Percentiles rank a stretch among this genome's conserved stretches.
phyloP scores from a whole-genome alignment of 2,329 filamentous ascomycete genomes.

The Dissoconium aciculare region DNA sequence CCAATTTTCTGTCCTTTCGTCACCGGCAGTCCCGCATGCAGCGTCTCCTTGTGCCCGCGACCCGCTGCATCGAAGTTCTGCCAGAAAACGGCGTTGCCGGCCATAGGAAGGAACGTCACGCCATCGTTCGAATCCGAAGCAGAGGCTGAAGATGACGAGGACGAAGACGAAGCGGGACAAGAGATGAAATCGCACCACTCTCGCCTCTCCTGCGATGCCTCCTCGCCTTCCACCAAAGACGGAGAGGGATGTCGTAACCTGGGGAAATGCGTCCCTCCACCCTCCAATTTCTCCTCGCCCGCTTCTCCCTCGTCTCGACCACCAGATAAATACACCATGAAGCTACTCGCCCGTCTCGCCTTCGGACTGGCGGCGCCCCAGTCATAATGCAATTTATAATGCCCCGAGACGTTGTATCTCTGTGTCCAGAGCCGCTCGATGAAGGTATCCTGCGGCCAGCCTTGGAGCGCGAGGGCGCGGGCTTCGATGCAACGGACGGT shows the following conservation, averaged over 20 bases:
- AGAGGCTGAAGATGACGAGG: too few species aligned
- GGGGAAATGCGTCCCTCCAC: constrained; percentile 48
- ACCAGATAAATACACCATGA: constrained; percentile 44
- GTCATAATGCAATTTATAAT: constrained; percentile 47
- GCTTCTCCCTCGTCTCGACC: background rate
- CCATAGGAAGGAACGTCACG: constrained; percentile 43
- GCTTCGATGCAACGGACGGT: constrained; percentile 44
- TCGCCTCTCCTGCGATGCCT: background rate
- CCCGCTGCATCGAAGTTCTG: constrained; percentile 41
- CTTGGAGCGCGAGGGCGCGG: constrained; percentile 44
- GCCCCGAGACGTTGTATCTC: constrained; percentile 41
- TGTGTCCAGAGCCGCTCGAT: constrained; percentile 48
- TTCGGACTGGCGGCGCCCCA: constrained; percentile 30
- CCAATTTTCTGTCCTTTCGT: constrained; percentile 42
- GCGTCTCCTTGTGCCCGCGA: constrained; percentile 42
- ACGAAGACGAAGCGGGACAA: constrained; percentile 29
- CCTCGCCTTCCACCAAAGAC: constrained; percentile 4
- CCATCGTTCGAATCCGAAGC: constrained; percentile 26
- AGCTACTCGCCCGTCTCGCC: constrained; percentile 36
- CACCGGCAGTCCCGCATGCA: constrained; percentile 47
- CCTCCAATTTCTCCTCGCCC: constrained; percentile 33
- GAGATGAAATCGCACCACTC: constrained; percentile 46
- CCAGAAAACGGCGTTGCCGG: constrained; percentile 48
- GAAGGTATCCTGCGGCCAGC: constrained; percentile 43
- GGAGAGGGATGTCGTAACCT: constrained; percentile 31